Conservation (phyloP, 2,329 filamentous ascomycete genomes). For the Cladosporium sp. region DNA sequence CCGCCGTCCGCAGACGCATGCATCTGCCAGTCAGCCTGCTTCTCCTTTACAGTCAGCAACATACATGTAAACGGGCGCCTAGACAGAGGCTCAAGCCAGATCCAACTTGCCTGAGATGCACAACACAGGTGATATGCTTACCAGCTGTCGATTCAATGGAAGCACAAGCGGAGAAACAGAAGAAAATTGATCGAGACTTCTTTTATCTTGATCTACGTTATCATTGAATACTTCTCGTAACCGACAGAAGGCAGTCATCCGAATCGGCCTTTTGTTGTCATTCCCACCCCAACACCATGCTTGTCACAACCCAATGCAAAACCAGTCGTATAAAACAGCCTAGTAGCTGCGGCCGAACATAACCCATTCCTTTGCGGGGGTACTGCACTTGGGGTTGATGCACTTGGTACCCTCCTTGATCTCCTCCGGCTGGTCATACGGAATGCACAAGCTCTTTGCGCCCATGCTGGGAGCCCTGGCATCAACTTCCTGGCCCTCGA, state of each 20-base stretch:
- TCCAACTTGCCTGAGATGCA: too few relatives aligned
- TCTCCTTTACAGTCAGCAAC: too few relatives aligned
- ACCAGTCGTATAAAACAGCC: not conserved
- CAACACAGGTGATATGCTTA: too few relatives aligned
- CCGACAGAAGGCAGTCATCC: not conserved
- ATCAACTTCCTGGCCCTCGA: slow-evolving; percentile 62
- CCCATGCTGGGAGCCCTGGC: slow-evolving; percentile 69
- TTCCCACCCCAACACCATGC: slow-evolving; percentile 11
- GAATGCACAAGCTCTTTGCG: slow-evolving; percentile 71
- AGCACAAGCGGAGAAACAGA: too few relatives aligned
- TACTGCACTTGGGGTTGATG: slow-evolving; percentile 78
- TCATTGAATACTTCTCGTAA: not conserved
- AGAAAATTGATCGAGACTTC: not conserved
- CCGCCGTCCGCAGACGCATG: too few relatives aligned
- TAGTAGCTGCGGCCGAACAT: slow-evolving; percentile 69
- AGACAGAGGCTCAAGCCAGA: too few relatives aligned
- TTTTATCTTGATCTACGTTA: slow-evolving; percentile 7
- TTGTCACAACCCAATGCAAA: slow-evolving; percentile 10
- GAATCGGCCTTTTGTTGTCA: not conserved
- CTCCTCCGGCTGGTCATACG: slow-evolving; percentile 80
- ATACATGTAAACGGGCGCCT: too few relatives aligned
- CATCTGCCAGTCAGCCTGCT: too few relatives aligned
- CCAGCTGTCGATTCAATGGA: too few relatives aligned
- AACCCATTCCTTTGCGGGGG: slow-evolving; percentile 76
- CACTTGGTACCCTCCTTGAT: slow-evolving; percentile 76